Evolutionary conservation across 768 basidiomycete species (phyloP).

Genomic region (Amanita phalloides): DNA sequence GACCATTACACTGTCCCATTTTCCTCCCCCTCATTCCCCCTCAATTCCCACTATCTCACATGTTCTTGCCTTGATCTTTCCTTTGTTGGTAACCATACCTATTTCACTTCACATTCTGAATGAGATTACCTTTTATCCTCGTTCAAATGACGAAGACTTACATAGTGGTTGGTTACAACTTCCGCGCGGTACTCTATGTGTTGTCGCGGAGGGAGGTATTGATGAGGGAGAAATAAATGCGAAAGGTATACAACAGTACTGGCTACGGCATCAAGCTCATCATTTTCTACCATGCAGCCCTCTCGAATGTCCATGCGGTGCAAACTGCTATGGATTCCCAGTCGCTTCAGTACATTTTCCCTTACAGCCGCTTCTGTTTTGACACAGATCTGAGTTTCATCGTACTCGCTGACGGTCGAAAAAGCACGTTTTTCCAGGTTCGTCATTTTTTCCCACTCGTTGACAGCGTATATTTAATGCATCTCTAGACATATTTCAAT

Average conservation of each 20-base stretch:
- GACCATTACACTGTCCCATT: constrained; percentile 51
- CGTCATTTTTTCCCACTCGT: background rate
- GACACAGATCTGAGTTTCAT: constrained; percentile 64
- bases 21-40: constrained; percentile 33
- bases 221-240: constrained; percentile 58
- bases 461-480: background rate
- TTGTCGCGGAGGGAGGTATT: constrained; percentile 59
- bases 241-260: constrained; percentile 27
- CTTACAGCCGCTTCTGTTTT: constrained; percentile 64
- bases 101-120: constrained; percentile 59
- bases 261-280: background rate
- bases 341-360: constrained; percentile 64
- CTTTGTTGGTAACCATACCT: constrained; percentile 41
- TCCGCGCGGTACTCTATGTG: constrained; percentile 44
- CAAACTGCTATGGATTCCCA: constrained; percentile 59
- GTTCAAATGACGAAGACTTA: constrained; percentile 60
- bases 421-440: constrained; percentile 69
- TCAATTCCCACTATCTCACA: constrained; percentile 38
- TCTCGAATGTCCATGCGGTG: constrained; percentile 50
- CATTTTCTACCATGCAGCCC: constrained; percentile 26
- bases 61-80: constrained; percentile 48
- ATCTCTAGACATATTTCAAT: constrained; percentile 44
- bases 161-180: constrained; percentile 69
- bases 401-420: constrained; percentile 49
- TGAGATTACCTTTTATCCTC: constrained; percentile 44